phyloP scores from a whole-genome alignment of 108 stramenopile species.

The Thalassiosira profunda region DNA sequence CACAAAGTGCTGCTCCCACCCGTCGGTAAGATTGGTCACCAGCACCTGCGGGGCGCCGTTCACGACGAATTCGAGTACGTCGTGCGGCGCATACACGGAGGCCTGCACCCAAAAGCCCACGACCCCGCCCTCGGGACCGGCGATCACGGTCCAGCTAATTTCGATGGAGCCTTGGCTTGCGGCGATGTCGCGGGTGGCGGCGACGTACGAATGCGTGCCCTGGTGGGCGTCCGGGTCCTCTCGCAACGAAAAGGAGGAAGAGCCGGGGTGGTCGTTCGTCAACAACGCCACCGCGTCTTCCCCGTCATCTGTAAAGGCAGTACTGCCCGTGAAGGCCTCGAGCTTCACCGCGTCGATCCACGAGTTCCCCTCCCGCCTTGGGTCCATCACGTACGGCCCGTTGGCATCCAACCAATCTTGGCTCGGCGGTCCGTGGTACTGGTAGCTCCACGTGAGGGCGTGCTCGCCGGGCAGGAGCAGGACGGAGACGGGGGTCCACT shows the following conservation, averaged over 20 bases:
- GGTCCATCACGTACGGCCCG: background rate
- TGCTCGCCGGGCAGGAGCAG: constrained; percentile 31
- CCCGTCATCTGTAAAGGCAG: constrained; percentile 12
- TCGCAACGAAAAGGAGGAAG: constrained; percentile 5
- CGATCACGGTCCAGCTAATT: constrained; percentile 25
- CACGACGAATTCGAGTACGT: constrained; percentile 33
- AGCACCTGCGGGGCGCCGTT: constrained; percentile 29
- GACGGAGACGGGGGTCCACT: constrained; percentile 38
- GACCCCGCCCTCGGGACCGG: constrained; percentile 20
- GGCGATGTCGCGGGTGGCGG: constrained; percentile 20
- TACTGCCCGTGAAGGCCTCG: constrained; percentile 14
- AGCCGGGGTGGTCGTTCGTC: constrained; percentile 10
- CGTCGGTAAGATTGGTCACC: constrained; percentile 11
- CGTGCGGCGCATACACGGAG: constrained; percentile 35
- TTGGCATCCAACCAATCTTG: too few species aligned
- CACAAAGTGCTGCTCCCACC: constrained; percentile 25
- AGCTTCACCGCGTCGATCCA: constrained; percentile 40
- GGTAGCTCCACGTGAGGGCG: constrained; percentile 39
- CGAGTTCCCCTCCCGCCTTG: constrained; percentile 30
- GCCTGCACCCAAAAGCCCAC: constrained; percentile 27
- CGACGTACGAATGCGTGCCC: constrained; percentile 26
- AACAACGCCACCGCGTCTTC: constrained; percentile 1
- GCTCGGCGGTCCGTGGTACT: constrained; percentile 18
- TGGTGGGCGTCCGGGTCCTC: constrained; percentile 11
- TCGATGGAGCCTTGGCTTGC: background rate